Percentiles rank a stretch among this genome's conserved stretches.
Evolutionary conservation across 805 yeast species (phyloP).

Genomic region (Peterozyma toletana): DNA sequence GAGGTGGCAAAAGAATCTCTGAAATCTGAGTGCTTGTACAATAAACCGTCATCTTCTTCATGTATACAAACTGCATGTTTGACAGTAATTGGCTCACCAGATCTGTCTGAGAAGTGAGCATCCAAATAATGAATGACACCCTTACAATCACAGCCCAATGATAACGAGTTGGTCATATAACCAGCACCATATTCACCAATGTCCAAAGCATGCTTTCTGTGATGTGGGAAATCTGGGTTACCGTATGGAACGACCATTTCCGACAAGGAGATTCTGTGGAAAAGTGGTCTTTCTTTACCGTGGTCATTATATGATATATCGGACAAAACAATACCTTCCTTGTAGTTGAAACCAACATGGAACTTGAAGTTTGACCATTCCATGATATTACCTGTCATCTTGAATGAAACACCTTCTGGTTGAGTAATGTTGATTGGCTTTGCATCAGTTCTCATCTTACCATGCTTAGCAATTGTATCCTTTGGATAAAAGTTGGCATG

Average conservation of each 20-base stretch:
- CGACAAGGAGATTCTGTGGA: slow-evolving; percentile 57
- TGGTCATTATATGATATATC: slow-evolving; percentile 59
- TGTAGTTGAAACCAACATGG: slow-evolving; percentile 65
- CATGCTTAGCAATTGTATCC: slow-evolving; percentile 44
- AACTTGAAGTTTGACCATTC: slow-evolving; percentile 62
- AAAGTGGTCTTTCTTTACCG: slow-evolving; percentile 51
- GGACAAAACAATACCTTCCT: slow-evolving; percentile 63
- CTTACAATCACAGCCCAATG: slow-evolving; percentile 66
- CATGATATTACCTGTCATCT: slow-evolving; percentile 48
- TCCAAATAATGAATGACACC: slow-evolving; percentile 66
- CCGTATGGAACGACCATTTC: slow-evolving; percentile 76
- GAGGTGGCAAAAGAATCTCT: slow-evolving; percentile 60
- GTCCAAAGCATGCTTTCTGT: slow-evolving; percentile 67
- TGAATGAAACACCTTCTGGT: slow-evolving; percentile 65
- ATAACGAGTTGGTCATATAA: slow-evolving; percentile 57
- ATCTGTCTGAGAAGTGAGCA: slow-evolving; percentile 48
- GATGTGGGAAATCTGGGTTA: slow-evolving; percentile 58
- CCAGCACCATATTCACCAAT: slow-evolving; percentile 74
- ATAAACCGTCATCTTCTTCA: slow-evolving; percentile 65
- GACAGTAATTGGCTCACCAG: slow-evolving; percentile 50
- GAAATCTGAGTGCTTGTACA: slow-evolving; percentile 66
- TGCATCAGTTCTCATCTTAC: slow-evolving; percentile 45
- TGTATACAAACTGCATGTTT: slow-evolving; percentile 65
- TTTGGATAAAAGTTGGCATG: slow-evolving; percentile 54
- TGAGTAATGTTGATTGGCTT: slow-evolving; percentile 56